Conservation (phyloP, 129 eudicot species). For the Mikania micrantha region DNA sequence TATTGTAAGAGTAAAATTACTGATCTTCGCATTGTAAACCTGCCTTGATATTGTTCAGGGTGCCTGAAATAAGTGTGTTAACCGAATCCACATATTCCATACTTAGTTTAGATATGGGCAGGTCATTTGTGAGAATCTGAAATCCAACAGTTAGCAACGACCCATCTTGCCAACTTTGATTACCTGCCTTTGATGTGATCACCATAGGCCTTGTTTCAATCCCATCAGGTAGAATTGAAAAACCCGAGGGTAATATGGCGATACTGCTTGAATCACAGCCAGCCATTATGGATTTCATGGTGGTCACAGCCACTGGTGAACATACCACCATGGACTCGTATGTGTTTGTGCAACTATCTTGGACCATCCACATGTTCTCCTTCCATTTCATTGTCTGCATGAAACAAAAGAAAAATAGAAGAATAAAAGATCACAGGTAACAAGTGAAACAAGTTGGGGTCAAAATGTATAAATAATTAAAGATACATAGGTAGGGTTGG, state of each 20-base stretch:
- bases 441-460: not conserved
- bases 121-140: slow-evolving; percentile 64
- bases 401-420: not conserved
- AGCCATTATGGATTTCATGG: slow-evolving; percentile 76
- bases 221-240: slow-evolving; percentile 90
- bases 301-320: slow-evolving; percentile 57
- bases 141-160: slow-evolving; percentile 75
- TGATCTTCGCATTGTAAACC: slow-evolving; percentile 78
- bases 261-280: slow-evolving; percentile 86
- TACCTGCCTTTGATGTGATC: slow-evolving; percentile 52
- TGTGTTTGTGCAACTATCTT: slow-evolving; percentile 70
- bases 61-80: slow-evolving; percentile 62
- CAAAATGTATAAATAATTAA: not conserved
- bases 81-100: slow-evolving; percentile 76
- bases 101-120: slow-evolving; percentile 51
- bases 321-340: slow-evolving; percentile 80
- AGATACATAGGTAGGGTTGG: not conserved
- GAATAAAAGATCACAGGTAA: too few relatives aligned
- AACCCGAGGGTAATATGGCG: slow-evolving; percentile 80
- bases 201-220: slow-evolving; percentile 73
- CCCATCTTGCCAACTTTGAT: slow-evolving; percentile 59
- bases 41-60: slow-evolving; percentile 64
- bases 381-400: slow-evolving; percentile 62
- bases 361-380: slow-evolving; percentile 77
- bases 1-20: slow-evolving; percentile 20